Conservation (phyloP, 208 protist species). For the Crithidia thermophila region DNA sequence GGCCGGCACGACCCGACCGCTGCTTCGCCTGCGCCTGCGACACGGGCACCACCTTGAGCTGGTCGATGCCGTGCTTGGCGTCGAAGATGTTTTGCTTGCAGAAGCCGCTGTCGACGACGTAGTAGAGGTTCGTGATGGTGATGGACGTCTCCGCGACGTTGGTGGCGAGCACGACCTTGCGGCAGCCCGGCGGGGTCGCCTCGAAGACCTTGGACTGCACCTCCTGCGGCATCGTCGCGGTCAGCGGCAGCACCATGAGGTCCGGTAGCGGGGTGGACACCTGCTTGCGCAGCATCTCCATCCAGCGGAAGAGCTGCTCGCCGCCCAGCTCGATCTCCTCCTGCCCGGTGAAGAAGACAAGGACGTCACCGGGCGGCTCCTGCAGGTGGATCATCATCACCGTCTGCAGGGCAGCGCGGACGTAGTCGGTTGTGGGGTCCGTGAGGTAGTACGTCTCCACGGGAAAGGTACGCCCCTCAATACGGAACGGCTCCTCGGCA, state of each 20-base stretch:
- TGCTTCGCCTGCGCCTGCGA: slow-evolving; percentile 98
- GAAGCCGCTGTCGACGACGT: slow-evolving; percentile 98
- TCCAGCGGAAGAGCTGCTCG: slow-evolving; percentile 95
- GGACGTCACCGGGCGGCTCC: slow-evolving; percentile 98
- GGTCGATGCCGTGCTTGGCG: slow-evolving; percentile 96
- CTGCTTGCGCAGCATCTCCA: slow-evolving; percentile 69
- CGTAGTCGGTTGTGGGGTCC: slow-evolving; percentile 96
- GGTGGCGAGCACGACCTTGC: slow-evolving; percentile 99
- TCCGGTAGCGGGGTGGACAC: slow-evolving; percentile 81
- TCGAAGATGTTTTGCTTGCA: slow-evolving; percentile 99
- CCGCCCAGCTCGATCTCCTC: slow-evolving; percentile 99
- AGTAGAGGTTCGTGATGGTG: slow-evolving; percentile 99
- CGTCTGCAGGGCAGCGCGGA: slow-evolving; percentile 96
- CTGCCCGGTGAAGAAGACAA: slow-evolving; percentile 99
- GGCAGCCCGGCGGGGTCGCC: slow-evolving; percentile 85
- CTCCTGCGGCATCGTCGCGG: slow-evolving; percentile 98
- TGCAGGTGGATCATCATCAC: slow-evolving; percentile 99
- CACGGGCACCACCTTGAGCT: slow-evolving; percentile 97
- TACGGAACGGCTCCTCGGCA: slow-evolving; percentile 95
- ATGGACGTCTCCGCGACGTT: slow-evolving; percentile 99
- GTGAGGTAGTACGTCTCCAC: slow-evolving; percentile 97
- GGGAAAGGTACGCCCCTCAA: slow-evolving; percentile 98
- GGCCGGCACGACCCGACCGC: slow-evolving; percentile 95
- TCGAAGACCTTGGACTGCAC: slow-evolving; percentile 99
- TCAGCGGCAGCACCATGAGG: slow-evolving; percentile 97